phyloP scores from a whole-genome alignment of 768 basidiomycete genomes.

The Tricholomella constricta region DNA sequence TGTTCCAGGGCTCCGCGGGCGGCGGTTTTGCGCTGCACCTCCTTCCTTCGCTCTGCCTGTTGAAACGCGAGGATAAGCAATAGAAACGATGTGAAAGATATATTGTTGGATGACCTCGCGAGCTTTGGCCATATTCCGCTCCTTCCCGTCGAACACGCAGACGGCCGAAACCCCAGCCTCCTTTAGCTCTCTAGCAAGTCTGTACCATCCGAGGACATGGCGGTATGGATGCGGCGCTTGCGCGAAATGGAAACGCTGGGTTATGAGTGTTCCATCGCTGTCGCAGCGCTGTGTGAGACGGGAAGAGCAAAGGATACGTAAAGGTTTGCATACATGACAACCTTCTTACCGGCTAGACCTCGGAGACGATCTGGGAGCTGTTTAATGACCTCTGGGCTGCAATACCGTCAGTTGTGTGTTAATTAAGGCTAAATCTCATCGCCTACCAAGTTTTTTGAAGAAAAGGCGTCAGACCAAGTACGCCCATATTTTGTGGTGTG shows the following conservation, averaged over 20 bases:
- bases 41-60: slow-evolving; percentile 59
- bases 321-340: slow-evolving; percentile 65
- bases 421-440: neutral
- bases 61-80: neutral
- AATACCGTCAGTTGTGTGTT: neutral
- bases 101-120: slow-evolving; percentile 58
- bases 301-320: slow-evolving; percentile 6
- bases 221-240: slow-evolving; percentile 62
- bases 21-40: slow-evolving; percentile 46
- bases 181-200: slow-evolving; percentile 62
- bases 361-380: slow-evolving; percentile 64
- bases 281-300: slow-evolving; percentile 9
- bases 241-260: slow-evolving; percentile 78
- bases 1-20: slow-evolving; percentile 60
- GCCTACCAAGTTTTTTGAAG: slow-evolving; percentile 63
- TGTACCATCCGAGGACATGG: slow-evolving; percentile 81
- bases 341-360: slow-evolving; percentile 61
- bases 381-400: slow-evolving; percentile 66
- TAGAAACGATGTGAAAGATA: neutral
- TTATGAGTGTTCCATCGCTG: slow-evolving; percentile 87
- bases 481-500: slow-evolving; percentile 53
- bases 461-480: slow-evolving; percentile 69
- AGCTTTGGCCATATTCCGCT: slow-evolving; percentile 67
- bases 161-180: slow-evolving; percentile 58
- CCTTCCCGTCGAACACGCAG: slow-evolving; percentile 80